Percentiles rank a stretch among this genome's conserved stretches.
These are phyloP conservation scores for Solanum pimpinellifolium DNA, from an alignment of 257 asterid genomes.

Conservation along the genomic window DNA sequence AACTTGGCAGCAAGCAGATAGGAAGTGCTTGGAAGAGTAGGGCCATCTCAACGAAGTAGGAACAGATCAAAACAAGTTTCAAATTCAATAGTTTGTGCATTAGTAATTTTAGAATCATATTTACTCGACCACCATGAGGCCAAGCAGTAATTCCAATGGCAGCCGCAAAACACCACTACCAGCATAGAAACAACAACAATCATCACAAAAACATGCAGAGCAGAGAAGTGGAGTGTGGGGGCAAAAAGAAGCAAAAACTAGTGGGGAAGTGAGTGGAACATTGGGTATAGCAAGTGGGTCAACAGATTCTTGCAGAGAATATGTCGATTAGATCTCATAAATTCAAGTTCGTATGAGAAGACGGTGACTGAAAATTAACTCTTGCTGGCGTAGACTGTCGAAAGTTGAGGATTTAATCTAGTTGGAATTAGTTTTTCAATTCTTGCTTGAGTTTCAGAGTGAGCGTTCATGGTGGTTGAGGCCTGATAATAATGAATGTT, in stretches of 20 bases:
- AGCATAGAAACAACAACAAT: neutral
- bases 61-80: neutral
- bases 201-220: neutral
- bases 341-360: neutral
- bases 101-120: no score
- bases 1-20: neutral
- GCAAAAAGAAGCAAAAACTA: neutral
- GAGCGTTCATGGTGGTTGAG: no score
- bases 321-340: slow-evolving; percentile 14
- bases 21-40: neutral
- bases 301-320: slow-evolving; percentile 11
- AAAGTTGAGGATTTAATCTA: no score
- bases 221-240: neutral
- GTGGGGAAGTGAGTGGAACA: neutral
- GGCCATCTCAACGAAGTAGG: neutral
- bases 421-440: no score
- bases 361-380: neutral
- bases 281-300: slow-evolving; percentile 13
- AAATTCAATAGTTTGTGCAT: no score
- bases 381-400: no score
- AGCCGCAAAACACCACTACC: slow-evolving; percentile 22
- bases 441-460: no score
- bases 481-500: no score
- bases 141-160: slow-evolving; percentile 37
- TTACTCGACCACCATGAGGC: no score